Evolutionary conservation across 2,329 filamentous ascomycete species (phyloP), one percentile per base, ranked within the genome.

Genomic region (Coniochaeta pulveracea): DNA sequence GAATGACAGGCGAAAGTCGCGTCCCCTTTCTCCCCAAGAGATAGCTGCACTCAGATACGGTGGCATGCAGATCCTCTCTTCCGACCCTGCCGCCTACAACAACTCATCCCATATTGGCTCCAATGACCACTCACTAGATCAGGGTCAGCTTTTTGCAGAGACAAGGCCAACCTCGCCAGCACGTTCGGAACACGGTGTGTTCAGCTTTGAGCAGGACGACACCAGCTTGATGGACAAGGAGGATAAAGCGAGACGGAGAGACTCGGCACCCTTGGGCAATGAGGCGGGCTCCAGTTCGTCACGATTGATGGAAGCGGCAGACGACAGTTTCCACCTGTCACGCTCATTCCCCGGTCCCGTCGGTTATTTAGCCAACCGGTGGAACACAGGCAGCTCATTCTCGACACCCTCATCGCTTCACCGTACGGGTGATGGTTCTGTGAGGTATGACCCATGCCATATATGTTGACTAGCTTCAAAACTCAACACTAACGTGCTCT

Each of bases 1-100:
- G 56, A 94, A 93, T 57, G 85, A 93, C 54, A 75, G 89, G 47
- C 76, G 89, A 44, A 93, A 89, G 62, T 85, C 85, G 35, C 80
- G 84, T 45, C 86, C 88, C 29, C 68, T 93, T 23, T 74, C 84
- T 18, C 73, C 80, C 8, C 77, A 86, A 54, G 85, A 91, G 52
- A 70, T 89, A 35, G 75, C 69, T 41, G 69, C 71, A 37, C 59
- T 77, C 45, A 58, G 69, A 48, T 65, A 70, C 49, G 63, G 71
- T 29, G 64, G 62, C 44, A 61, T 73, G 52, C 61, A 68, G 43
- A 57, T 65, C 21, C 52, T 72, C 26, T 62, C 66, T 4, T 63
- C 65, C 19, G 65, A 70, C 37, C 52, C 60, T 19, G 42, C 48
- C 25, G 42, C 48, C 23, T 51, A 47, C 28, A 45, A 45, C 33